A percentile compares a stretch with the other conserved stretches of the same genome.
Conservation (phyloP, 305 asterid genomes). For the Fraxinus velutina region DNA sequence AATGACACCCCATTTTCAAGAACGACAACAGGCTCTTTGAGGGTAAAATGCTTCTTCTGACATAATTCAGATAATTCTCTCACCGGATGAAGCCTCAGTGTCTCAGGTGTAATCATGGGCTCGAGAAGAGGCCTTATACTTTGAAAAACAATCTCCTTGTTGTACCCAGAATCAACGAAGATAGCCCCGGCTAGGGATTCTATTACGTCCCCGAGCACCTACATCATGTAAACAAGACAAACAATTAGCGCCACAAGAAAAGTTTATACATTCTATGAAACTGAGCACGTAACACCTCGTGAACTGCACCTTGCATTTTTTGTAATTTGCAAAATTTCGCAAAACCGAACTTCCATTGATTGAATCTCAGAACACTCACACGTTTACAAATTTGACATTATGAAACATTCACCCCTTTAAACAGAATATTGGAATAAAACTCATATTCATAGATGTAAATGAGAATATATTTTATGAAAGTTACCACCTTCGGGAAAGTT, state of each 20-base stretch:
- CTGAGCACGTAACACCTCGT: not conserved
- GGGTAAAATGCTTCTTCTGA: conserved; percentile 34
- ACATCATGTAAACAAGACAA: not conserved
- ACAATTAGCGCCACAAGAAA: not conserved
- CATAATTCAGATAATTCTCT: conserved; percentile 61
- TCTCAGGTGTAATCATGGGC: conserved; percentile 66
- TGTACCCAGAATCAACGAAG: conserved; percentile 60
- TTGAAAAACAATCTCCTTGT: conserved; percentile 48
- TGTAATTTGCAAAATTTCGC: not conserved
- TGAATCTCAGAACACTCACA: not conserved
- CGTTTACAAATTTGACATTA: not conserved
- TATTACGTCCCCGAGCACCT: conserved; percentile 85
- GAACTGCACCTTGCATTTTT: not conserved
- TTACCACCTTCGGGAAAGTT: conserved; percentile 64
- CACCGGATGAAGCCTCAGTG: conserved; percentile 55
- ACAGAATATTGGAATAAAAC: not conserved
- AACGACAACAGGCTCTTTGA: conserved; percentile 23
- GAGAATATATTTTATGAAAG: not conserved
- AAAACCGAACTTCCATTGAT: not conserved
- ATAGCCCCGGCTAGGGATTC: conserved; percentile 87
- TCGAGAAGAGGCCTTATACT: conserved; percentile 73
- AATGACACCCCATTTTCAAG: conserved; percentile 28
- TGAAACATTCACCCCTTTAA: not conserved
- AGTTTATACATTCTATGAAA: not conserved
- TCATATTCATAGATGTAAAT: not conserved